phyloP scores from a whole-genome alignment of 2,329 filamentous ascomycete species.

The Exutisphaerella laricina region DNA sequence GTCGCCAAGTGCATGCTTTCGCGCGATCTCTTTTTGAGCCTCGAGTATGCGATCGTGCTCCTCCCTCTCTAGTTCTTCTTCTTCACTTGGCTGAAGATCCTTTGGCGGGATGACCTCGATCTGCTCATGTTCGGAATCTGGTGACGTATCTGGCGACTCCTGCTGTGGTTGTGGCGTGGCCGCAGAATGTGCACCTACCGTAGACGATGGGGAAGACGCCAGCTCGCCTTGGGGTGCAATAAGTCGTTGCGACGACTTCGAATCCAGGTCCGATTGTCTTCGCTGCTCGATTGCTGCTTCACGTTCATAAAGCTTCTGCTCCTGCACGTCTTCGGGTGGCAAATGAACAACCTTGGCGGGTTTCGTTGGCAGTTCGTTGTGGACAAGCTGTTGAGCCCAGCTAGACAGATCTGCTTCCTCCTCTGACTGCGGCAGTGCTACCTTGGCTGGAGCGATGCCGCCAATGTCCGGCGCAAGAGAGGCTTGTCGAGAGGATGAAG shows the following conservation, averaged over 20 bases:
- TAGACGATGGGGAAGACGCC: constrained; percentile 56
- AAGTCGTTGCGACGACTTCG: constrained; percentile 31
- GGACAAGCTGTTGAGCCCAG: constrained; percentile 21
- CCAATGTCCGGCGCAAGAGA: constrained; percentile 9
- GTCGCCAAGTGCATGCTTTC: constrained; percentile 39
- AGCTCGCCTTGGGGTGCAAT: constrained; percentile 20
- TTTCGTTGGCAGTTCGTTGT: constrained; percentile 19
- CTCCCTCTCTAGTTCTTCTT: constrained; percentile 44
- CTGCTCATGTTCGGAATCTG: constrained; percentile 28
- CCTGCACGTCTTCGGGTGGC: constrained; percentile 47
- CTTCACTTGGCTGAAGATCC: constrained; percentile 33
- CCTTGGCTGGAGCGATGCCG: constrained; percentile 13
- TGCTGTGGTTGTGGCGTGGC: constrained; percentile 62
- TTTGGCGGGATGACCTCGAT: constrained; percentile 26
- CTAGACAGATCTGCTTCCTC: constrained; percentile 25
- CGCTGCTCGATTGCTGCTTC: constrained; percentile 35
- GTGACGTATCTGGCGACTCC: constrained; percentile 37
- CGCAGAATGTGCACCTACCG: constrained; percentile 62
- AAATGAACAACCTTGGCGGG: constrained; percentile 42
- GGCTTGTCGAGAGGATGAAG: constrained; percentile 4
- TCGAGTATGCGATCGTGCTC: constrained; percentile 49
- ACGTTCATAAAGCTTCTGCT: constrained; percentile 41
- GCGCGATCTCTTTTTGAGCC: constrained; percentile 45
- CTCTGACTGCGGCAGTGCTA: constrained; percentile 26
- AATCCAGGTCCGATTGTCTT: constrained; percentile 36